phyloP scores from a whole-genome alignment of 2,329 filamentous ascomycete species.

The Neopestalotiopsis rosae region DNA sequence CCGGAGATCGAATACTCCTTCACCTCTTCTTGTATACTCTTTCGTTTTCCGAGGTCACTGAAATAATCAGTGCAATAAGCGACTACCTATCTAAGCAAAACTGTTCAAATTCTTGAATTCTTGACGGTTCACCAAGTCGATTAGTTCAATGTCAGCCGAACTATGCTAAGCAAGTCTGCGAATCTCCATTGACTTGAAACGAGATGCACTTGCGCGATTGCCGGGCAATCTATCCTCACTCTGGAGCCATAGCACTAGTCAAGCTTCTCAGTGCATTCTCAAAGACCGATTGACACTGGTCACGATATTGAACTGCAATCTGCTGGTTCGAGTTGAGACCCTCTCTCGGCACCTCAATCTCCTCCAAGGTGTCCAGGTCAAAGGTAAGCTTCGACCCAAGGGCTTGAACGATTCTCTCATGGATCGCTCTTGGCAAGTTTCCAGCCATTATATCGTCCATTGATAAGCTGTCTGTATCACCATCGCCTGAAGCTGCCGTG shows the following conservation, averaged over 20 bases:
- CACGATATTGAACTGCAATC: constrained; percentile 55
- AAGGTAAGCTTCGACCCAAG: constrained; percentile 44
- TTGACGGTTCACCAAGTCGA: no score
- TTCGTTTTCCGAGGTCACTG: no score
- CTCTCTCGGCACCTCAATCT: constrained; percentile 44
- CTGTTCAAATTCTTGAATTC: no score
- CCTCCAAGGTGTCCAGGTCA: constrained; percentile 53
- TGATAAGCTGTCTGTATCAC: constrained; percentile 28
- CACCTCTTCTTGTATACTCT: no score
- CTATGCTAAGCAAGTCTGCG: no score
- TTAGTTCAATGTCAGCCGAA: no score
- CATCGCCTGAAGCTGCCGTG: constrained; percentile 23
- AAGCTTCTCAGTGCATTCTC: constrained; percentile 42
- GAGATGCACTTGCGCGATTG: no score
- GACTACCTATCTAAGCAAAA: no score
- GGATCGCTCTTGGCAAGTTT: constrained; percentile 47
- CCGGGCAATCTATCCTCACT: neutral
- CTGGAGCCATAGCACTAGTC: neutral
- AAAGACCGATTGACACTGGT: constrained; percentile 54
- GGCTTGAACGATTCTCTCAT: constrained; percentile 37
- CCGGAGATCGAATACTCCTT: no score
- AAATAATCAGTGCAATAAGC: no score
- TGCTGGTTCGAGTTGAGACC: constrained; percentile 49
- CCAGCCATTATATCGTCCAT: constrained; percentile 48
- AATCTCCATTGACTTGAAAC: no score